Conservation (phyloP, 768 basidiomycete species). For the Lactarius vividus region DNA sequence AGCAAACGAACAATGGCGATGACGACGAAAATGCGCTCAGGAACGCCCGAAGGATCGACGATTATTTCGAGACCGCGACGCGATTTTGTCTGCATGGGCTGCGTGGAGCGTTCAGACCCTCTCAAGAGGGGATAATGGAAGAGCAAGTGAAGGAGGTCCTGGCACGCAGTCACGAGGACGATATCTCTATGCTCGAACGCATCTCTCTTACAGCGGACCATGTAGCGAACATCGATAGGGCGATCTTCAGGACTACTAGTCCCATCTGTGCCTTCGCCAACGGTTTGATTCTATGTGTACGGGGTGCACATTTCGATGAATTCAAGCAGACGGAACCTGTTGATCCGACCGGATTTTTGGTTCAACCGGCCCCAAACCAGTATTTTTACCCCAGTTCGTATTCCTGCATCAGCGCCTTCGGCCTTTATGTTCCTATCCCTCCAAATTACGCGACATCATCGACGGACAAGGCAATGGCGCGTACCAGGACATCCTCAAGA, state of each 20-base stretch:
- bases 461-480: background rate
- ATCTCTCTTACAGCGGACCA: background rate
- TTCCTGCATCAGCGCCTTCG: background rate
- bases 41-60: background rate
- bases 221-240: background rate
- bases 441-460: background rate
- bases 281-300: background rate
- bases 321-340: background rate
- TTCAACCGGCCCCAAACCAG: no score
- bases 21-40: background rate
- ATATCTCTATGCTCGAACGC: background rate
- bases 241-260: background rate
- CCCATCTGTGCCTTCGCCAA: no score
- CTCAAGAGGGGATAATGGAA: background rate
- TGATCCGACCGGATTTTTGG: background rate
- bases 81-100: background rate
- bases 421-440: background rate
- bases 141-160: background rate
- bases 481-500: no score
- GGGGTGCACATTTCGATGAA: background rate
- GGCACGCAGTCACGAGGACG: background rate
- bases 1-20: background rate
- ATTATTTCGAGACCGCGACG: background rate
- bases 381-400: background rate
- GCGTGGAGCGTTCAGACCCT: background rate